Percentiles rank a stretch among this genome's conserved stretches.
phyloP scores from a whole-genome alignment of 495 filamentous ascomycete genomes.

The Podospora appendiculata region DNA sequence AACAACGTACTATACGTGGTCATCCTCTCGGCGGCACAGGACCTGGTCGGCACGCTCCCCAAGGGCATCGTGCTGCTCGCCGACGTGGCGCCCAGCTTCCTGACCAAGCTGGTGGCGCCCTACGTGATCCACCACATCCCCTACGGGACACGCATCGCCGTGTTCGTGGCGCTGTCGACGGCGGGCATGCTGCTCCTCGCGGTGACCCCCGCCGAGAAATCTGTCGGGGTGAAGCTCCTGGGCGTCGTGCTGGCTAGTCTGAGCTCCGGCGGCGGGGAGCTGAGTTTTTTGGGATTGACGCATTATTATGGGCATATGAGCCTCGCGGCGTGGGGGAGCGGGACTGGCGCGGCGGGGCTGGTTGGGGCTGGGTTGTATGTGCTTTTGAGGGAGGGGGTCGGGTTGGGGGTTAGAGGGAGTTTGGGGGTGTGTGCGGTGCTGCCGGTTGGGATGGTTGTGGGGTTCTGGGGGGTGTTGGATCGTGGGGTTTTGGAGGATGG shows the following conservation, averaged over 20 bases:
- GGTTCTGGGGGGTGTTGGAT: conserved; percentile 61
- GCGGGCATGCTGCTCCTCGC: conserved; percentile 86
- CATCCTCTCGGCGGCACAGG: conserved; percentile 90
- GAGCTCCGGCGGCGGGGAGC: conserved; percentile 75
- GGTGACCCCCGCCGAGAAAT: conserved; percentile 55
- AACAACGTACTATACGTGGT: conserved; percentile 99
- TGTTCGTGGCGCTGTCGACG: conserved; percentile 64
- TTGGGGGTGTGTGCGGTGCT: conserved; percentile 70
- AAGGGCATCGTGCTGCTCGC: conserved; percentile 90
- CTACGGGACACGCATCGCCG: conserved; percentile 64
- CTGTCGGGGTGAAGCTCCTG: conserved; percentile 65
- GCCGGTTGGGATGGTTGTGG: conserved; percentile 72
- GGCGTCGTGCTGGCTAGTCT: conserved; percentile 83
- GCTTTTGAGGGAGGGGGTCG: conserved; percentile 68
- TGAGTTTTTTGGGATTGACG: conserved; percentile 83
- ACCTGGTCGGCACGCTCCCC: conserved; percentile 82
- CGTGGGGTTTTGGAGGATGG: background rate
- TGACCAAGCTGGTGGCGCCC: conserved; percentile 79
- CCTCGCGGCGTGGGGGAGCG: conserved; percentile 86
- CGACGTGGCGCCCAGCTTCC: conserved; percentile 82
- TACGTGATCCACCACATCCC: conserved; percentile 88
- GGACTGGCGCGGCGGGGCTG: conserved; percentile 85
- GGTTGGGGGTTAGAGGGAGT: conserved; percentile 60
- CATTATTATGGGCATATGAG: conserved; percentile 91
- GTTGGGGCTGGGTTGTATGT: conserved; percentile 84